Conservation (phyloP, 2,329 filamentous ascomycete species). For the Dactylellina parvicollis region DNA sequence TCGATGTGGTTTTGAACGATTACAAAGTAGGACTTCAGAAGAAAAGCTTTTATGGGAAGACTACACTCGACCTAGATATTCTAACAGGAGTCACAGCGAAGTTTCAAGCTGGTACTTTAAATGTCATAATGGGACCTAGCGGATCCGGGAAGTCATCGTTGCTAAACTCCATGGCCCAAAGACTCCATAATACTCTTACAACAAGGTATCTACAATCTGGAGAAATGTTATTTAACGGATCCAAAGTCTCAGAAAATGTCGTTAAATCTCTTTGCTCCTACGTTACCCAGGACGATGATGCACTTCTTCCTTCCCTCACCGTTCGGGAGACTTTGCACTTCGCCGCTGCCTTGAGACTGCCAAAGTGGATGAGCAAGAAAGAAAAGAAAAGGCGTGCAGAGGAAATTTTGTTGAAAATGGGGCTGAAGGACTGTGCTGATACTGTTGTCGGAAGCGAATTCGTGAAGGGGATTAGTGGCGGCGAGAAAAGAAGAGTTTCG, state of each 20-base stretch:
- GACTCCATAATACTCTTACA: constrained; percentile 70
- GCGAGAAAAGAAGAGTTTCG: constrained; percentile 79
- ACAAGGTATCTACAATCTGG: constrained; percentile 73
- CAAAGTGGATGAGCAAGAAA: constrained; percentile 73
- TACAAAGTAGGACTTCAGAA: constrained; percentile 75
- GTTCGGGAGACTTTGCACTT: constrained; percentile 78
- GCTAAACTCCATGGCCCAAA: constrained; percentile 76
- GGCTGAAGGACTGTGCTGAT: constrained; percentile 79
- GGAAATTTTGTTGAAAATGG: constrained; percentile 77
- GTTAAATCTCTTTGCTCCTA: constrained; percentile 78
- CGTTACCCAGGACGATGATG: constrained; percentile 81
- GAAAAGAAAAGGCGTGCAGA: constrained; percentile 76
- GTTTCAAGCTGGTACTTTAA: constrained; percentile 75
- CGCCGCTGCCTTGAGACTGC: constrained; percentile 76
- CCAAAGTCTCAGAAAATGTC: constrained; percentile 73
- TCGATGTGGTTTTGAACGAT: constrained; percentile 72
- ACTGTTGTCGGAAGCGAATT: constrained; percentile 77
- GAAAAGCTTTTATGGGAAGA: constrained; percentile 66
- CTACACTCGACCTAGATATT: constrained; percentile 64
- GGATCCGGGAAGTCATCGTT: constrained; percentile 62
- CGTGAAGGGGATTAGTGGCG: constrained; percentile 80
- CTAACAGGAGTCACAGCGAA: constrained; percentile 73
- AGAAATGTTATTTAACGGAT: constrained; percentile 75
- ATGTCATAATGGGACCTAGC: constrained; percentile 82
- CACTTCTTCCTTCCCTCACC: constrained; percentile 76